Percentiles rank a stretch among this genome's conserved stretches.
Evolutionary conservation across 192 early-diverging fungal genomes (phyloP).

Genomic region (Mortierella hygrophila): DNA sequence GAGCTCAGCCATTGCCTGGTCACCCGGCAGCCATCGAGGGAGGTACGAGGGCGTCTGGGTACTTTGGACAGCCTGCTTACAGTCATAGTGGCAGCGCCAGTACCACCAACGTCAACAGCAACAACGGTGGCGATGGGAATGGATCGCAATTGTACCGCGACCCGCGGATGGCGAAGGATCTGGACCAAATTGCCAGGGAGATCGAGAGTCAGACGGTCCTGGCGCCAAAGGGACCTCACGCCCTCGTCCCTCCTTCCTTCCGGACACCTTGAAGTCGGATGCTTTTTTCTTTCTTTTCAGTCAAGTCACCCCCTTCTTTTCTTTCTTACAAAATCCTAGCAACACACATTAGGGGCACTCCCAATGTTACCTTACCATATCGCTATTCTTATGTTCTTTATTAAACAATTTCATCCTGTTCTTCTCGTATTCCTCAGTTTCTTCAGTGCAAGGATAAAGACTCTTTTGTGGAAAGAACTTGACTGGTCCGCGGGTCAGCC

Average conservation of each 20-base stretch:
- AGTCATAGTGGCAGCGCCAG: not conserved
- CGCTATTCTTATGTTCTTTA: no score
- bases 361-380: no score
- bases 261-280: not conserved
- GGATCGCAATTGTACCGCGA: conserved; percentile 13
- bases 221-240: conserved; percentile 39
- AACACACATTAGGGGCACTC: no score
- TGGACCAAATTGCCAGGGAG: conserved; percentile 30
- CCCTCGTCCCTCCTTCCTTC: conserved; percentile 4
- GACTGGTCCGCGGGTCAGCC: not conserved
- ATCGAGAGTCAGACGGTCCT: conserved; percentile 17
- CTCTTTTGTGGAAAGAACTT: conserved; percentile 6
- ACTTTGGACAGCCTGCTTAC: conserved; percentile 1
- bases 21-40: not conserved
- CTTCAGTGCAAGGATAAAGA: not conserved
- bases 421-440: not conserved
- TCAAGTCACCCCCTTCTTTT: no score
- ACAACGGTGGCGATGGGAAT: not conserved
- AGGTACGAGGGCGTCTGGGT: not conserved
- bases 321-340: no score
- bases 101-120: not conserved
- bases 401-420: not conserved
- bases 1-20: not conserved
- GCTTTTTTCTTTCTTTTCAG: not conserved
- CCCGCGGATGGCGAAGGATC: conserved; percentile 33